Evolutionary conservation across 192 early-diverging fungal genomes (phyloP), one percentile per base, ranked within the genome.

Genomic region (Coemansia sp.): DNA sequence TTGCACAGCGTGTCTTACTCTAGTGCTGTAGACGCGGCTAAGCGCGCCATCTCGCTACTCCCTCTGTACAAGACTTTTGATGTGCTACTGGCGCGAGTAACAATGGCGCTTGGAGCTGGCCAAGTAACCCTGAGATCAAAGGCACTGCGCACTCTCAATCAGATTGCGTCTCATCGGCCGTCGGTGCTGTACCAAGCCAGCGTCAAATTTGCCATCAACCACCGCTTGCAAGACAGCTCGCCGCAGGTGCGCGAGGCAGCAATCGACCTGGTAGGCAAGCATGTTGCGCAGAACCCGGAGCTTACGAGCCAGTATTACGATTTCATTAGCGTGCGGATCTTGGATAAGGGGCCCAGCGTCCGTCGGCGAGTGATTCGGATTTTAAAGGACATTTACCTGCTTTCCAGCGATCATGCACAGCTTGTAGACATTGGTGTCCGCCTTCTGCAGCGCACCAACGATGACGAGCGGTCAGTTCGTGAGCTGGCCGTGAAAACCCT

Each of bases 241-340:
- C 86, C 93, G 18, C 85, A 86, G 10, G 95, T 98, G 16, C 87
- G 95, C 34, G 95, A 96, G 81, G 92, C 91, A 10, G 91, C 94
- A 6, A 88, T 95, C n/a, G 91, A 96, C 53, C 69, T 98, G 28
- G 85, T 95, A 34, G 92, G 92, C 18, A 91, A 89, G 59, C 92
- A 94, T 64, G 72, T 95, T 48, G 83, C 88, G 6, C 82, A 85
- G 57, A 86, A 89, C 34, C 75, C 82, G 9, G 83, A 75, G 50
- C 83, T 96, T 18, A 84, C 89, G 1, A 71, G 67, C 25, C 84
- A 93, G 58, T 93, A 95, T 68, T 96, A 94, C 64, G 85, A 88
- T 33, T 76, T 92, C 39, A 83, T 96, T 41, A 90, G 89, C 57
- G 90, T 88, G 9, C 79, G 95, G 26, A 85, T 95, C 3, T 78